Percentiles rank a stretch among this genome's conserved stretches.
Conservation (phyloP, 2,329 filamentous ascomycete species). For the Fusarium bulbicola region DNA sequence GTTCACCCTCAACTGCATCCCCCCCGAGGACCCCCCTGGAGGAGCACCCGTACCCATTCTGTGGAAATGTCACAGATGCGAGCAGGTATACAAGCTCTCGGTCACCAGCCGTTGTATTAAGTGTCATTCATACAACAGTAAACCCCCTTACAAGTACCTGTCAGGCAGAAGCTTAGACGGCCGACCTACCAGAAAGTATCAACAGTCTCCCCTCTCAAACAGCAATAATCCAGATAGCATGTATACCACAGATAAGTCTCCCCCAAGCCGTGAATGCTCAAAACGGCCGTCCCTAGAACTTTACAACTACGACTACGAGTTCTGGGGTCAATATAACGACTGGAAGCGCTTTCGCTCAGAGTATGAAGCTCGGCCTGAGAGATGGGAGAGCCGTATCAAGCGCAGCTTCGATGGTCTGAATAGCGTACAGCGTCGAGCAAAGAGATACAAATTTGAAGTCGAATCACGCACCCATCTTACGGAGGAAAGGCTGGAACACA, state of each 20-base stretch:
- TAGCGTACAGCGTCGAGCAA: not conserved
- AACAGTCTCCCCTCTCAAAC: not conserved
- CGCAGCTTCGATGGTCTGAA: not conserved
- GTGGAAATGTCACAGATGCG: conserved; percentile 48
- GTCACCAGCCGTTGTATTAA: conserved; percentile 22
- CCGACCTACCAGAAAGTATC: not conserved
- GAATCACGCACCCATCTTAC: not conserved
- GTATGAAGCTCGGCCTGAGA: not conserved
- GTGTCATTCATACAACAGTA: not conserved
- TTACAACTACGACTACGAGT: conserved; percentile 43
- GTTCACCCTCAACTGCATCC: not conserved
- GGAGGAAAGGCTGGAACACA: not conserved
- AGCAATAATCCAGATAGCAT: not conserved
- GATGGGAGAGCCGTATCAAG: conserved; percentile 5
- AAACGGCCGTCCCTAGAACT: not conserved
- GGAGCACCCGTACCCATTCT: not conserved
- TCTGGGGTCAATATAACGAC: conserved; percentile 44
- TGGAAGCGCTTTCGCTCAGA: conserved; percentile 40
- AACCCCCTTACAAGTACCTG: not conserved
- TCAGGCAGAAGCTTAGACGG: not conserved
- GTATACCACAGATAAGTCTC: not conserved
- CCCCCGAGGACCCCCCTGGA: not conserved
- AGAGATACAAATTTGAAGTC: not conserved
- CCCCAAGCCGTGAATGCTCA: not conserved
- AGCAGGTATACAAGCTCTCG: conserved; percentile 32